Evolutionary conservation across 331 rosid genomes (phyloP), one percentile per base, ranked within the genome.

Genomic region (Phaseolus coccineus): DNA sequence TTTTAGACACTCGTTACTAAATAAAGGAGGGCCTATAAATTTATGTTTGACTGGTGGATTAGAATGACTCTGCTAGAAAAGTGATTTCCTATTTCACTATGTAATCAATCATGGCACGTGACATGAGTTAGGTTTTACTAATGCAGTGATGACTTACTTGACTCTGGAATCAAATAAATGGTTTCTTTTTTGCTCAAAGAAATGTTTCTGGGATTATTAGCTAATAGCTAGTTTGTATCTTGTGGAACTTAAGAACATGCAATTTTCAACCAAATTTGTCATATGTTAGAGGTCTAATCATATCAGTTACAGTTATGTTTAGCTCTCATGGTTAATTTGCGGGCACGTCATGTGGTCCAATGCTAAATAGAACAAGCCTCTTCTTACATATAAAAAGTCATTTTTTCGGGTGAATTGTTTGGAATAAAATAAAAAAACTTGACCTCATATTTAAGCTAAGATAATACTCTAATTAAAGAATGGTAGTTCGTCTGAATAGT

Each of bases 261-360:
- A 62, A 66, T 39, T 40, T 68, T 42, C 33, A 19, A 44, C 71
- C 15, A 13, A 55, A 64, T 44, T 12, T 71, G 56, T 71, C 30
- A 61, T 3, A 30, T 47, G 46, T 76, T 77, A 59, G 64, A 71
- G 50, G 56, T 64, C 37, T 77, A 77, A 55, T 53, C 24, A 64
- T 62, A 64, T 35, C 47, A 76, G 24, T 37, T 76, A 63, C 47
- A 39, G 31, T 42, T 35, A 61, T 48, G 58, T 56, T 48, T 66
- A 16, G 14, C 24, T 39, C n/a, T 25, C 77, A 58, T 64, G 72
- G 77, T 86, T 82, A 56, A 47, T 66, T 67, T 83, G 53, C 75
- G 44, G 28, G 73, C 73, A 80, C 69, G 74, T 27, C 31, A 81
- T 72, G 83, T 84, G 85, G 84, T 82, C 81, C 88, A 69, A 46